Evolutionary conservation across 2,329 filamentous ascomycete genomes (phyloP), one percentile per base, ranked within the genome.

Genomic region (Aspergillus transmontanensis): DNA sequence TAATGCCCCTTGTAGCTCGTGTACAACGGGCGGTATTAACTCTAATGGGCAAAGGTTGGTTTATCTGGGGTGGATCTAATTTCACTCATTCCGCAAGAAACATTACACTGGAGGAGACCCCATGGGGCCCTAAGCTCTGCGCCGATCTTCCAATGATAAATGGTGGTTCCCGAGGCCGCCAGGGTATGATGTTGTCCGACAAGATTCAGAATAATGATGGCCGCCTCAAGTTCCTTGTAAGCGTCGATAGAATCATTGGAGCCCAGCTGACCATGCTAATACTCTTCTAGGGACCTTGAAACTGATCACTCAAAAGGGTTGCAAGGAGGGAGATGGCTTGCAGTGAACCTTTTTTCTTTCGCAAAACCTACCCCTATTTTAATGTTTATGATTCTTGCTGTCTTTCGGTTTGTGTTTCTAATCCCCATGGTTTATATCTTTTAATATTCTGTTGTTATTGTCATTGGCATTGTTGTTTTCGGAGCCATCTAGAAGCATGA

Each of bases 61-160:
- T 70, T 58, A 58, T 68, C 61, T 70, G 68, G 68, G 68, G 65
- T 32, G 67, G 68, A 4, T 34, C 41, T 21, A 64, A 69, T 30
- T 70, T 70, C 63, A 68, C 67, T 43, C 60, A 41, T 19, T 62
- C 50, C 28, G 67, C 68, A 12, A 21, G 45, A 4, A 62, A 70
- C 43, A 60, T 70, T 39, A 34, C 39, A 12, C 62, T 70, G 0
- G 67, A 66, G 21, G 30, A 64, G 4, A 66, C 63, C 12, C 41
- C 60, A 14, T 50, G 55, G 21, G 68, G 68, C 11, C 68, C 68
- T 1, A 66, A 69, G 51, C 55, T 70, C 32, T 64, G 56, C 14
- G 68, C 68, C n/a, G 61, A 66, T n/a, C 56, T 70, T 48, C 50
- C 43, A 16, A 64, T 50, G 58, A 34, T 12, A 0, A 50, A 64